Evolutionary conservation across 495 filamentous ascomycete species (phyloP).

Genomic region (Hypoxylon subgilvum): DNA sequence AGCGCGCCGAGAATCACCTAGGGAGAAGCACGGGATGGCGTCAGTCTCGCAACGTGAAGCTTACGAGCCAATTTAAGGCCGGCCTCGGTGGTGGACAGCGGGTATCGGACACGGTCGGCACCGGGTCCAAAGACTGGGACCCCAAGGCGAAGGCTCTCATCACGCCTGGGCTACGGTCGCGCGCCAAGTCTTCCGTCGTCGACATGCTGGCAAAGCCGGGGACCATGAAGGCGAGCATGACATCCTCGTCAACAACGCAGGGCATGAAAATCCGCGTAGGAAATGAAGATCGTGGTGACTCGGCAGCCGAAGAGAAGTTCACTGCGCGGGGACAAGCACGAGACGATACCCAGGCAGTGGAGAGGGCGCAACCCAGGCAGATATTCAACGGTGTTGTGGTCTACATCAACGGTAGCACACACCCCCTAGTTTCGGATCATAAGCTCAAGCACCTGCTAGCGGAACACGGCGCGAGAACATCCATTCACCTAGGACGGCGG

Average conservation of each 20-base stretch:
- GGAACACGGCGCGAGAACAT: conserved; percentile 71
- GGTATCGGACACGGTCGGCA: conserved; percentile 65
- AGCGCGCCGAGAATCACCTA: conserved; percentile 69
- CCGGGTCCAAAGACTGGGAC: conserved; percentile 55
- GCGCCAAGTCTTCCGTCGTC: conserved; percentile 48
- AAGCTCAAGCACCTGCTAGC: conserved; percentile 79
- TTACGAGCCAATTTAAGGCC: conserved; percentile 68
- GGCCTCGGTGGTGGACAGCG: conserved; percentile 57
- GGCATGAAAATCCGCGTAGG: background rate
- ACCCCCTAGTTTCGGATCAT: conserved; percentile 82
- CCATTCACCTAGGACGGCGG: conserved; percentile 70
- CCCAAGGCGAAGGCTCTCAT: conserved; percentile 53
- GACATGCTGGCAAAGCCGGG: conserved; percentile 58
- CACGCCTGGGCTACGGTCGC: conserved; percentile 50
- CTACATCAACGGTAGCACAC: conserved; percentile 88
- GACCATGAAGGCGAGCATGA: conserved; percentile 41
- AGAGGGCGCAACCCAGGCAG: conserved; percentile 31
- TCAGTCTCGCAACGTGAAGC: conserved; percentile 67
- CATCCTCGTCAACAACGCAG: conserved; percentile 2
- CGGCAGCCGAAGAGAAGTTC: conserved; percentile 41
- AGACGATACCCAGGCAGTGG: conserved; percentile 42
- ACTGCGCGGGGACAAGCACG: conserved; percentile 43
- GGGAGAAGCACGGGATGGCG: conserved; percentile 72
- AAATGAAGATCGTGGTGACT: background rate
- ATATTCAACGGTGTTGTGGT: conserved; percentile 73